Evolutionary conservation across 78 protist genomes (phyloP).

Genomic region (Speleostelium caveatum): DNA sequence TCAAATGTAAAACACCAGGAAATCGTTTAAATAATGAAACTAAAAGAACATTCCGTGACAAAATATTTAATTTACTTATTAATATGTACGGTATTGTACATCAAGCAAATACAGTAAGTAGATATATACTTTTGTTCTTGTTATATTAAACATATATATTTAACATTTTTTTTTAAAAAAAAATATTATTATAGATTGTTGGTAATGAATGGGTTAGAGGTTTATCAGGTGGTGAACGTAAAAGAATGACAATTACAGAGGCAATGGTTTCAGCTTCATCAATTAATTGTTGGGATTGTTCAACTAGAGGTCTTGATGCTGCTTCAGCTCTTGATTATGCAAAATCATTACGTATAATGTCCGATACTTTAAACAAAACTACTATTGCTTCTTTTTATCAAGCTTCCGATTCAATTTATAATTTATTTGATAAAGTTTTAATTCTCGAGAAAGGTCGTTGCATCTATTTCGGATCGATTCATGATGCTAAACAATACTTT

Average conservation of each 20-base stretch:
- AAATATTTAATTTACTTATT: conserved; percentile 16
- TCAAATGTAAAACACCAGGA: conserved; percentile 47
- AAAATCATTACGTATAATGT: conserved; percentile 73
- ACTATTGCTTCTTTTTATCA: conserved; percentile 76
- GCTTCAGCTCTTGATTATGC: conserved; percentile 82
- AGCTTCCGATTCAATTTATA: conserved; percentile 62
- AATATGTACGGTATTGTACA: conserved; percentile 50
- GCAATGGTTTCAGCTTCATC: conserved; percentile 80
- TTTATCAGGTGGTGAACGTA: conserved; percentile 76
- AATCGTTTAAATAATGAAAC: conserved; percentile 26
- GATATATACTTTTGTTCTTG: background rate
- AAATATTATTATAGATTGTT: conserved; percentile 41
- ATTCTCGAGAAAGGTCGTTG: conserved; percentile 59
- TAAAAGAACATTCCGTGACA: conserved; percentile 21
- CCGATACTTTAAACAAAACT: conserved; percentile 72
- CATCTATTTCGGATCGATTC: conserved; percentile 50
- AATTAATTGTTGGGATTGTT: conserved; percentile 80
- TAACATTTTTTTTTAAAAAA: background rate
- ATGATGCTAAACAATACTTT: conserved; percentile 22
- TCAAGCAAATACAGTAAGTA: conserved; percentile 62
- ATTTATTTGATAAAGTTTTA: conserved; percentile 41
- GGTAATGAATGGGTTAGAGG: conserved; percentile 79
- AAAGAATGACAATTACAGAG: conserved; percentile 73
- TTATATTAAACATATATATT: background rate
- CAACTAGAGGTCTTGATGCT: conserved; percentile 83